Conservation (phyloP, 805 yeast species). For the Schwanniomyces vanrijiae region DNA sequence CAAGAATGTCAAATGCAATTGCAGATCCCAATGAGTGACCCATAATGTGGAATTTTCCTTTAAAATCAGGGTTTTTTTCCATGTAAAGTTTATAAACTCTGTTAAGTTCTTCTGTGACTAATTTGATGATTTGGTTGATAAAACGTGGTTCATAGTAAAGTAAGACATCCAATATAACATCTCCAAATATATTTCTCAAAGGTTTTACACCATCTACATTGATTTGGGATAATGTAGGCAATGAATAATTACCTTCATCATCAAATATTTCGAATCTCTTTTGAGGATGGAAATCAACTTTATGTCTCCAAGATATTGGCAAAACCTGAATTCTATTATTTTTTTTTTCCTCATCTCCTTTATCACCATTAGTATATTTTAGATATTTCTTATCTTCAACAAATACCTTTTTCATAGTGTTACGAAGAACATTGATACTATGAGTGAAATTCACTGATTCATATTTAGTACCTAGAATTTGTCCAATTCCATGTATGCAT, state of each 20-base stretch:
- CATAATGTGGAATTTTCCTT: constrained; percentile 78
- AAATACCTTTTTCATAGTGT: constrained; percentile 53
- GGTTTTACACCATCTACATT: constrained; percentile 78
- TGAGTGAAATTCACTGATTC: constrained; percentile 87
- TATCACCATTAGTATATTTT: constrained; percentile 32
- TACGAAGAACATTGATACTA: constrained; percentile 67
- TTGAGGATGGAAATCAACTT: constrained; percentile 59
- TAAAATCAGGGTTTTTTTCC: constrained; percentile 65
- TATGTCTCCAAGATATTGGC: constrained; percentile 91
- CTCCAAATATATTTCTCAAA: constrained; percentile 76
- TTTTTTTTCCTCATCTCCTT: constrained; percentile 13
- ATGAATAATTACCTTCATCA: constrained; percentile 36
- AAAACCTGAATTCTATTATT: constrained; percentile 76
- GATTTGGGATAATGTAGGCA: constrained; percentile 69
- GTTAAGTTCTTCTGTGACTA: constrained; percentile 67
- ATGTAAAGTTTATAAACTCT: constrained; percentile 56
- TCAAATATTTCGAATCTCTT: constrained; percentile 36
- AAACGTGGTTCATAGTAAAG: constrained; percentile 75
- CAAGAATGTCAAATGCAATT: constrained; percentile 72
- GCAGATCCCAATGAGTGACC: constrained; percentile 95
- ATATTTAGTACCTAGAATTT: constrained; percentile 71
- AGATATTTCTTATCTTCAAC: constrained; percentile 40
- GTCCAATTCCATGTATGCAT: constrained; percentile 97
- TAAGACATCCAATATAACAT: constrained; percentile 80
- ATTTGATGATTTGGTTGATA: constrained; percentile 57